Evolutionary conservation across 345 rosid genomes (phyloP), one percentile per base, ranked within the genome.

Genomic region (Linum usitatissimum): DNA sequence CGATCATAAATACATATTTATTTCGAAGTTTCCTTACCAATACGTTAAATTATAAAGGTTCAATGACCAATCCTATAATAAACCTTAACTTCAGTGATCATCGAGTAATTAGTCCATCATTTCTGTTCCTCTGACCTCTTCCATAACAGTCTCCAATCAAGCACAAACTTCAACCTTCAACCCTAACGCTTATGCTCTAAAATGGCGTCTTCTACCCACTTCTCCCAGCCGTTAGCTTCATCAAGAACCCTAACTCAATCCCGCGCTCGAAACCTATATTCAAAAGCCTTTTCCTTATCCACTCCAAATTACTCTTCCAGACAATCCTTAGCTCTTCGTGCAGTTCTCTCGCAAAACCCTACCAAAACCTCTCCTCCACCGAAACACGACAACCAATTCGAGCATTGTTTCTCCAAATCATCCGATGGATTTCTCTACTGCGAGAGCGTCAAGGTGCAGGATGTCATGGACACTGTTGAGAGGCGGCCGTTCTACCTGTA

Each of bases 401-500:
- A 83, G 59, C 97, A 90, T 68, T 93, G 97, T 68, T 93, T 93
- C 76, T 64, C 80, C 57, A 93, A 82, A 72, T 80, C 91, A 9
- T 10, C 74, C 3, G 99, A 90, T 77, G 99, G 95, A 48, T 90
- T 80, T 42, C 95, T 90, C 63, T 81, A 78, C 71, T 93, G 99
- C 53, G 99, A 93, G 75, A 84, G 78, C 28, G 71, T 79, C 49
- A 93, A 82, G 83, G 99, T 93, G 20, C 72, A 79, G 53, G 95
- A 90, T 48, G 71, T 93, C 57, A 84, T 93, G 84, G 88, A 86
- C 56, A 63, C 63, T 5, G 86, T 88, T 4, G 99, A 93, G 80
- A 90, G 68, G 61, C 77, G 97, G 63, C 99, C 99, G 0, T 93
- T 93, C 60, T 93, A 93, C 70, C 64, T 93, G 61, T 93, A 90